Evolutionary conservation across 106 monocot genomes (phyloP).

Genomic region (Amphibolis antarctica): DNA sequence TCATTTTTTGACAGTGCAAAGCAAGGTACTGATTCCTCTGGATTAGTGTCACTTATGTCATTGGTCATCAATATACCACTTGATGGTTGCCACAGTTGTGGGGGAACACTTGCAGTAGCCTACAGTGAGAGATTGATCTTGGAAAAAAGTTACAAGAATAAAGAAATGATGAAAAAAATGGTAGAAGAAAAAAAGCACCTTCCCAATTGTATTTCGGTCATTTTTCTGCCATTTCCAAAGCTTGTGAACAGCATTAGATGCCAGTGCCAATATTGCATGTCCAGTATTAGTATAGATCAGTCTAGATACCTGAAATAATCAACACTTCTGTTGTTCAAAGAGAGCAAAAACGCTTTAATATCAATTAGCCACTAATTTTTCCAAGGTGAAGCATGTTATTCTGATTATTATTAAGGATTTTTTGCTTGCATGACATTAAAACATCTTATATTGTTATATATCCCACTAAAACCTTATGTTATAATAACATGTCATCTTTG

Average conservation of each 20-base stretch:
- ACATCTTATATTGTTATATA: too few species aligned
- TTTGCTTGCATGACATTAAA: too few species aligned
- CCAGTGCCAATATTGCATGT: slow-evolving; percentile 37
- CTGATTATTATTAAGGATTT: too few species aligned
- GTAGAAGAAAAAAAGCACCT: slow-evolving; percentile 20
- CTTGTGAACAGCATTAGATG: slow-evolving; percentile 58
- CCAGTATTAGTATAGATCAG: slow-evolving; percentile 60
- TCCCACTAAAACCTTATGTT: too few species aligned
- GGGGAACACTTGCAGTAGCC: slow-evolving; percentile 52
- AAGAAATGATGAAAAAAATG: neutral
- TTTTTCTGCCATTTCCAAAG: slow-evolving; percentile 66
- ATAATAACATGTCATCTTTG: too few species aligned
- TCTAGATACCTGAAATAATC: slow-evolving; percentile 27
- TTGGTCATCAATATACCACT: slow-evolving; percentile 70
- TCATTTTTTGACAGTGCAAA: slow-evolving; percentile 80
- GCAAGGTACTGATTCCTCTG: slow-evolving; percentile 50
- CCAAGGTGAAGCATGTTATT: too few species aligned
- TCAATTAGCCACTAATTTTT: too few species aligned
- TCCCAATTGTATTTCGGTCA: slow-evolving; percentile 36
- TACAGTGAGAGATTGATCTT: slow-evolving; percentile 4
- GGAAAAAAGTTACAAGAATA: neutral
- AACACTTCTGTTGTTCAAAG: neutral
- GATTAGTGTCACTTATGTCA: slow-evolving; percentile 38
- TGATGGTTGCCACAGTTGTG: slow-evolving; percentile 63
- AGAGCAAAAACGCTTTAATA: neutral